Conservation (phyloP, 805 yeast genomes). For the Suhomyces faveliae region DNA sequence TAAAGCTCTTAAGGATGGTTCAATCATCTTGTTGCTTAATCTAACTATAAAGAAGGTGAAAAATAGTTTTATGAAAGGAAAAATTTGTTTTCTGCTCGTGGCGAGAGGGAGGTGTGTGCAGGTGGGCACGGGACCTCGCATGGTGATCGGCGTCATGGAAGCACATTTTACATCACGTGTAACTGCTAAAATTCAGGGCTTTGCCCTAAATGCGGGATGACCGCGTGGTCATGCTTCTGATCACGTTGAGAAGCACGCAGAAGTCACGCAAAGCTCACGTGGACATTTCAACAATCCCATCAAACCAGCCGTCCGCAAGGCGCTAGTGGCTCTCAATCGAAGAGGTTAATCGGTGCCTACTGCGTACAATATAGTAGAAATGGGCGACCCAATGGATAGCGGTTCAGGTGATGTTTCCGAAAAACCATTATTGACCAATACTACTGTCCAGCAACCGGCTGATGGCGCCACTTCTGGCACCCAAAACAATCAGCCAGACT, state of each 20-base stretch:
- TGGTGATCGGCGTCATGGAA: background rate
- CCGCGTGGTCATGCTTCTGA: background rate
- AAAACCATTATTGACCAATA: background rate
- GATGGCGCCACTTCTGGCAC: background rate
- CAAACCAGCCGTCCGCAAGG: background rate
- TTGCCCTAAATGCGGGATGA: background rate
- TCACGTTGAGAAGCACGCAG: background rate
- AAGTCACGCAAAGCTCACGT: background rate
- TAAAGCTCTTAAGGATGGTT: slow-evolving; percentile 98
- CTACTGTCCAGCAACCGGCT: background rate
- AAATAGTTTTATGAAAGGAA: slow-evolving; percentile 1
- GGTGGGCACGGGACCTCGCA: background rate
- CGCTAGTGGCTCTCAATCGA: background rate
- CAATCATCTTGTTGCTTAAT: slow-evolving; percentile 60
- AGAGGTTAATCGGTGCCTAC: background rate
- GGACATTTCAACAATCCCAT: background rate
- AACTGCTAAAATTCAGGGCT: background rate
- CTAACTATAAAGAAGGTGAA: slow-evolving; percentile 6
- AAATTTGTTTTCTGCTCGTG: slow-evolving; percentile 5
- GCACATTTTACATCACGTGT: background rate
- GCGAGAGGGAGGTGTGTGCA: background rate
- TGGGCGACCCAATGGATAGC: background rate
- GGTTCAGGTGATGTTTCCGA: background rate
- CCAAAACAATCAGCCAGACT: background rate
- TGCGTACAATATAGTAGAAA: background rate